phyloP scores from a whole-genome alignment of 495 filamentous ascomycete species.

The Penicillium cosmopolitanum region DNA sequence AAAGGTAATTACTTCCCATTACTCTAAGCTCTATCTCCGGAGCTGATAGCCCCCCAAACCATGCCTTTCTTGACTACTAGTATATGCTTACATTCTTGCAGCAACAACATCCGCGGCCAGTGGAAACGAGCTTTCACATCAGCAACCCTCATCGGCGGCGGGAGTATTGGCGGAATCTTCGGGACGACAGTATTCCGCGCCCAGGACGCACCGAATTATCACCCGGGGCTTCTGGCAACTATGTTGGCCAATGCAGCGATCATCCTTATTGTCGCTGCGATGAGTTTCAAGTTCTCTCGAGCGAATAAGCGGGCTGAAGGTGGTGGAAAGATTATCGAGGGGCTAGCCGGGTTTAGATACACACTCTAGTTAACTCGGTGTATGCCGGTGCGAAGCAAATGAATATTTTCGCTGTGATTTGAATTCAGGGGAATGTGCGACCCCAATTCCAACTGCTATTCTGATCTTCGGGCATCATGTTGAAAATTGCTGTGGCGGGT shows the following conservation, averaged over 20 bases:
- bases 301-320: constrained; percentile 53
- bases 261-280: constrained; percentile 27
- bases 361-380: constrained; percentile 3
- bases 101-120: constrained; percentile 62
- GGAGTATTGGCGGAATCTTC: constrained; percentile 57
- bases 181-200: constrained; percentile 55
- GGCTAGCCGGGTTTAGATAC: constrained; percentile 35
- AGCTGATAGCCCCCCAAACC: not conserved
- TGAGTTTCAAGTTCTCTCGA: constrained; percentile 28
- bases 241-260: constrained; percentile 40
- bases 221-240: constrained; percentile 46
- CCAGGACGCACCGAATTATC: constrained; percentile 53
- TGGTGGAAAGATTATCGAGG: constrained; percentile 52
- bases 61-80: not conserved
- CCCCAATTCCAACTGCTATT: not conserved
- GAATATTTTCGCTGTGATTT: too few relatives aligned
- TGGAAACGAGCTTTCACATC: constrained; percentile 62
- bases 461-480: not conserved
- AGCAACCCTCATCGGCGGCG: constrained; percentile 47
- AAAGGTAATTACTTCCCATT: constrained; percentile 15
- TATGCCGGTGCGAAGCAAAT: too few relatives aligned
- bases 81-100: constrained; percentile 37
- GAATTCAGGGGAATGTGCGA: not conserved
- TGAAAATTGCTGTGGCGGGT: not conserved
- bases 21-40: not conserved